A percentile compares a stretch with the other conserved stretches of the same genome.
phyloP scores from a whole-genome alignment of 73 alveolate species.

The Uronychia binucleata region DNA sequence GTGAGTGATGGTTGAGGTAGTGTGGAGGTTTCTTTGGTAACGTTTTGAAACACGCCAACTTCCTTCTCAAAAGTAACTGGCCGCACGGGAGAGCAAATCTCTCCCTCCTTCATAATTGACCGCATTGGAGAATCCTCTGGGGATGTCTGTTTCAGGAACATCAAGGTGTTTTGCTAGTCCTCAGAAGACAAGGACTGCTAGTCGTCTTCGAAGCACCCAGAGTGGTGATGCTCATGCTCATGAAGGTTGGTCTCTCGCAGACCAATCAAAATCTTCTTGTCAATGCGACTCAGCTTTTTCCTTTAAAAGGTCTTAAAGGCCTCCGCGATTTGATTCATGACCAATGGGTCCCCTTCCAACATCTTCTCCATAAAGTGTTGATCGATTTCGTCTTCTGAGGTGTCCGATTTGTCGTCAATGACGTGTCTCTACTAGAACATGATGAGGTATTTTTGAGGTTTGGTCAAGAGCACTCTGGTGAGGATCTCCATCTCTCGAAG shows the following conservation, averaged over 20 bases:
- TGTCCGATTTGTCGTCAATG: not conserved
- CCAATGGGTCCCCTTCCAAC: not conserved
- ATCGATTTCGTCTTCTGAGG: not conserved
- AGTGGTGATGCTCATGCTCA: not conserved
- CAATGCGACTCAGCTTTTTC: not conserved
- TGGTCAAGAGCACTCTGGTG: not conserved
- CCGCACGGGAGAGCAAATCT: not conserved
- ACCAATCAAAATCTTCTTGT: not conserved
- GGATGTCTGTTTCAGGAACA: no score
- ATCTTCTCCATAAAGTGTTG: not conserved
- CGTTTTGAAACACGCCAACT: not conserved
- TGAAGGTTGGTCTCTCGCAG: not conserved
- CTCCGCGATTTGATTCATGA: not conserved
- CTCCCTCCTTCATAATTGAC: not conserved
- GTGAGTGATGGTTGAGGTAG: not conserved
- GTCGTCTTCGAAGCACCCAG: not conserved
- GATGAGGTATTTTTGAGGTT: not conserved
- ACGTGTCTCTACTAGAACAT: not conserved
- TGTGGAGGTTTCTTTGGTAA: not conserved
- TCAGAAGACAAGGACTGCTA: no score
- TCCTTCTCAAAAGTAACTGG: not conserved
- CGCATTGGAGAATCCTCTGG: no score
- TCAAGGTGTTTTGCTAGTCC: no score
- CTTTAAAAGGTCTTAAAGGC: not conserved
- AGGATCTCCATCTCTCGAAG: not conserved